These are phyloP conservation scores for Neopestalotiopsis sp. DNA, from an alignment of 2,329 filamentous ascomycete species.

Conservation along the genomic window DNA sequence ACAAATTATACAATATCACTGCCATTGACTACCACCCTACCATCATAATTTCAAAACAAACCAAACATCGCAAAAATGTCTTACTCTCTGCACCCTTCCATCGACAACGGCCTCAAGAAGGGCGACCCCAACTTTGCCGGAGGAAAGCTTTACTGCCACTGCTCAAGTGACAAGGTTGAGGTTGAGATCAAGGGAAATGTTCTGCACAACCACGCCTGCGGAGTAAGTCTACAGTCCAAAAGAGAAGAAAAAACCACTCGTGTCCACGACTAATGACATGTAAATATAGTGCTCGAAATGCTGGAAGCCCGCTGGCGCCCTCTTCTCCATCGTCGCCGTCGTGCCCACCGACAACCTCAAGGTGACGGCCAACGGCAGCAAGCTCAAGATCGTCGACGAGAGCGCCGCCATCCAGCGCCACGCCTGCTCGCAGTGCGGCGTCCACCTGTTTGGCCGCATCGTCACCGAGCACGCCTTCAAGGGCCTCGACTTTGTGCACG, in stretches of 20 bases:
- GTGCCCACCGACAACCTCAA: constrained; percentile 59
- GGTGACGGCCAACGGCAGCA: constrained; percentile 63
- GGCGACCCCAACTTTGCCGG: constrained; percentile 61
- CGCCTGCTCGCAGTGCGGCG: constrained; percentile 66
- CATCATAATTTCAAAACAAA: background rate
- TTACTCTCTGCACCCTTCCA: constrained; percentile 62
- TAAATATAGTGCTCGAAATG: constrained; percentile 65
- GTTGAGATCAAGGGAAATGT: constrained; percentile 64
- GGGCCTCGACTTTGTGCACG: constrained; percentile 73
- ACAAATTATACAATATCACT: background rate
- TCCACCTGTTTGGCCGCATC: constrained; percentile 70
- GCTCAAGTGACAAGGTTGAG: constrained; percentile 59
- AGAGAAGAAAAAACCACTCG: no score
- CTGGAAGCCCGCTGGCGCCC: constrained; percentile 69
- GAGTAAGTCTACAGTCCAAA: constrained; percentile 30
- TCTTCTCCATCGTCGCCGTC: constrained; percentile 70
- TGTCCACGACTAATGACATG: background rate
- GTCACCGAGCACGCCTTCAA: constrained; percentile 69
- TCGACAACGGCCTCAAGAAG: constrained; percentile 67
- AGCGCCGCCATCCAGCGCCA: constrained; percentile 65
- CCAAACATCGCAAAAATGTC: constrained; percentile 31
- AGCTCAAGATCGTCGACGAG: constrained; percentile 62
- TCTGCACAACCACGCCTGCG: constrained; percentile 73
- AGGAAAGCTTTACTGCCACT: constrained; percentile 68
- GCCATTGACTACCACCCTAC: background rate